Percentiles rank a stretch among this genome's conserved stretches.
Conservation (phyloP, 176 grass and related monocot genomes). For the Lolium multiflorum region DNA sequence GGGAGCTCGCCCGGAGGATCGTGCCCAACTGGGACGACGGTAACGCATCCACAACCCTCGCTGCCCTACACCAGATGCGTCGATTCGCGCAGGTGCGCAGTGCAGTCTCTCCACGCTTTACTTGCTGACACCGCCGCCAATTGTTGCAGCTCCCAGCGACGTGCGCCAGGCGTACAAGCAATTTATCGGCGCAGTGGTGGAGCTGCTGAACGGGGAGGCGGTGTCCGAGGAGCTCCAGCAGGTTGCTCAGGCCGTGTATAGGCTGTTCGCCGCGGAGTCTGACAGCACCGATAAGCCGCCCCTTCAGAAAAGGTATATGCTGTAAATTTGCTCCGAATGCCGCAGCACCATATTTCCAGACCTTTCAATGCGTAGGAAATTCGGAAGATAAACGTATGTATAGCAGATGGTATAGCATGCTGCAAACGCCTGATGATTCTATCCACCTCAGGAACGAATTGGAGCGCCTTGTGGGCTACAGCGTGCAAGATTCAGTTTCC, state of each 20-base stretch:
- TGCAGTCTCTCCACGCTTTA: neutral
- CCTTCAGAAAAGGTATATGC: conserved; percentile 55
- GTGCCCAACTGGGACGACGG: conserved; percentile 89
- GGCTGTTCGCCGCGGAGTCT: conserved; percentile 53
- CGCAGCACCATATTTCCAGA: neutral
- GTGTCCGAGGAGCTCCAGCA: conserved; percentile 79
- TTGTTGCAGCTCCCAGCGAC: conserved; percentile 68
- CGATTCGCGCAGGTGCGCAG: neutral
- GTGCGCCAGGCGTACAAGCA: conserved; percentile 84
- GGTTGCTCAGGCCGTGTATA: conserved; percentile 70
- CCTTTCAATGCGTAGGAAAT: neutral
- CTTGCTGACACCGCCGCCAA: conserved; percentile 30
- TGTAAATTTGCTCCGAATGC: conserved; percentile 1
- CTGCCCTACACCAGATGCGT: neutral
- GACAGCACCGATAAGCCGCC: conserved; percentile 27
- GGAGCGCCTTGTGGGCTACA: conserved; percentile 75
- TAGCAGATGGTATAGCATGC: neutral
- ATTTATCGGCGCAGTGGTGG: conserved; percentile 72
- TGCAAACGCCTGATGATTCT: conserved; percentile 21
- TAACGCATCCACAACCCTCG: conserved; percentile 42
- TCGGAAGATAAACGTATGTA: neutral
- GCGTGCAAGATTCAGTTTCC: conserved; percentile 53
- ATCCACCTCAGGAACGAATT: conserved; percentile 62
- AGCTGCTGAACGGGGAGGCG: conserved; percentile 82
- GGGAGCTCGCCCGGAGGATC: conserved; percentile 73